A percentile compares a stretch with the other conserved stretches of the same genome.
phyloP scores from a whole-genome alignment of 768 basidiomycete species.

The Naematelia encephala region DNA sequence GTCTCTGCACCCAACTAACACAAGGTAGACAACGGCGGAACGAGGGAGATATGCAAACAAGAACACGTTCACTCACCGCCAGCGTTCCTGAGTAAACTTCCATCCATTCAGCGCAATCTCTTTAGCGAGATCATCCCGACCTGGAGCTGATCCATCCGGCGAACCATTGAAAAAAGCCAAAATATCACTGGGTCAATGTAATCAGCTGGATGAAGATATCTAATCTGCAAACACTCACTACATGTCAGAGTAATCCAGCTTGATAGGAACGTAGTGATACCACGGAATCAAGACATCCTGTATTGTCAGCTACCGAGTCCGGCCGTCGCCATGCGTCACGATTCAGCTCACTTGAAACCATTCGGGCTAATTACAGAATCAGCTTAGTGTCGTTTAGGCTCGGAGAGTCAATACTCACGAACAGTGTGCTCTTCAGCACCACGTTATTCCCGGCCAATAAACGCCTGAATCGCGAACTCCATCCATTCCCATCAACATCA shows the following conservation, averaged over 20 bases:
- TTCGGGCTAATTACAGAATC: slow-evolving; percentile 28
- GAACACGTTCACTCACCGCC: slow-evolving; percentile 28
- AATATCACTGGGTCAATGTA: slow-evolving; percentile 45
- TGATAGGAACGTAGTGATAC: slow-evolving; percentile 48
- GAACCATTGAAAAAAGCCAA: slow-evolving; percentile 45
- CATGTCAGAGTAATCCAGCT: slow-evolving; percentile 46
- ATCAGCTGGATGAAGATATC: too few species aligned
- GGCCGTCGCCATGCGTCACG: neutral
- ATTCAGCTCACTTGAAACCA: slow-evolving; percentile 34
- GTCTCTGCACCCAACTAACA: neutral
- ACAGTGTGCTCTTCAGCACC: slow-evolving; percentile 44
- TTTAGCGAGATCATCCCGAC: slow-evolving; percentile 36
- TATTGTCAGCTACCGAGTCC: neutral
- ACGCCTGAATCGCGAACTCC: slow-evolving; percentile 41
- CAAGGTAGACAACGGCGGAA: neutral
- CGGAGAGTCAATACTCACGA: slow-evolving; percentile 23
- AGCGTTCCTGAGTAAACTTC: slow-evolving; percentile 33
- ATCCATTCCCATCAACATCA: slow-evolving; percentile 48
- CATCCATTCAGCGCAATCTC: slow-evolving; percentile 36
- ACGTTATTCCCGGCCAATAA: slow-evolving; percentile 41
- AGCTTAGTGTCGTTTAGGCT: neutral
- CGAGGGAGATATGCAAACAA: neutral
- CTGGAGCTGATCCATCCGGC: slow-evolving; percentile 30
- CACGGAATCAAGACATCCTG: slow-evolving; percentile 42
- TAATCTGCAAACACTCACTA: slow-evolving; percentile 29